Evolutionary conservation across 257 asterid species (phyloP).

Genomic region (Gentiana straminea): DNA sequence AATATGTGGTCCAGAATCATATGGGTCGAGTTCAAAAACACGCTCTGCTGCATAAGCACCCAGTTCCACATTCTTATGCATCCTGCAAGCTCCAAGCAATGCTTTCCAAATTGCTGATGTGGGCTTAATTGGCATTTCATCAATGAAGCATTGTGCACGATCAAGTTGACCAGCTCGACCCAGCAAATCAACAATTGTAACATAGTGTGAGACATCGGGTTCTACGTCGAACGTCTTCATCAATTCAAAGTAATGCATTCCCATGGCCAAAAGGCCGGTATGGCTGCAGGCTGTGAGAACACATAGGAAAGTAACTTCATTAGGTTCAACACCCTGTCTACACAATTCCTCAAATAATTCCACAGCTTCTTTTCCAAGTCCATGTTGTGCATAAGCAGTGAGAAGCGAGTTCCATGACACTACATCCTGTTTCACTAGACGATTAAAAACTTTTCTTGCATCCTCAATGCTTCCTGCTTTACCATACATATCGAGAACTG

Average conservation of each 20-base stretch:
- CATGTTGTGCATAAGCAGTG: conserved; percentile 78
- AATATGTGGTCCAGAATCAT: conserved; percentile 74
- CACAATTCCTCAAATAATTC: conserved; percentile 55
- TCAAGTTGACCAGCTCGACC: conserved; percentile 67
- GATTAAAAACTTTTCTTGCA: conserved; percentile 55
- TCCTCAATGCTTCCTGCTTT: conserved; percentile 68
- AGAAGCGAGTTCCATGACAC: conserved; percentile 91
- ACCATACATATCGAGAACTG: conserved; percentile 81
- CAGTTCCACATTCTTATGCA: conserved; percentile 58
- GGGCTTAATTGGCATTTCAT: conserved; percentile 50
- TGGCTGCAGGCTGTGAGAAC: conserved; percentile 86
- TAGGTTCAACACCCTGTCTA: conserved; percentile 41
- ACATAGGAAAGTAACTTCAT: conserved; percentile 54
- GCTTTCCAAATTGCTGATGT: conserved; percentile 72
- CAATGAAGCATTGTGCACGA: conserved; percentile 48
- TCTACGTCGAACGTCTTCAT: conserved; percentile 43
- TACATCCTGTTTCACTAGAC: conserved; percentile 44
- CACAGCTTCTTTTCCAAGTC: conserved; percentile 56
- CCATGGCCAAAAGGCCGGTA: conserved; percentile 58
- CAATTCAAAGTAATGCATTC: conserved; percentile 51
- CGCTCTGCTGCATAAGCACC: conserved; percentile 70
- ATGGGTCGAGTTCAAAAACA: conserved; percentile 70
- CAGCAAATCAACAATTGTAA: conserved; percentile 51
- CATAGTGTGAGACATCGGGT: conserved; percentile 57
- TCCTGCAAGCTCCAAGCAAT: conserved; percentile 80